phyloP scores from a whole-genome alignment of 768 basidiomycete species.

The Suillus subaureus region DNA sequence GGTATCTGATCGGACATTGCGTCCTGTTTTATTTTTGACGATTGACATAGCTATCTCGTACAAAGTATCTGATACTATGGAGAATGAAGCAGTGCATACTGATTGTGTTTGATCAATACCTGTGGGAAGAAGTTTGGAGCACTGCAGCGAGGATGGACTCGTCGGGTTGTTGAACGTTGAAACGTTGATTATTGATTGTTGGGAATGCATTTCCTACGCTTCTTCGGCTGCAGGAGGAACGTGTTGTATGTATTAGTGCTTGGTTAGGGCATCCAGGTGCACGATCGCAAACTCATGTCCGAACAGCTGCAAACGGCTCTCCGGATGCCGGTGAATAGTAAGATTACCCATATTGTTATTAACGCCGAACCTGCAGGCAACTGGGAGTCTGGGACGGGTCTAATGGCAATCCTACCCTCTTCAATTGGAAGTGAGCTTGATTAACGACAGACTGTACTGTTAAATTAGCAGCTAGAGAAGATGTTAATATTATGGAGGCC shows the following conservation, averaged over 20 bases:
- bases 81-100: background rate
- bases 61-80: too few species aligned
- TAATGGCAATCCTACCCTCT: background rate
- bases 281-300: background rate
- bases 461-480: background rate
- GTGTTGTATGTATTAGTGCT: background rate
- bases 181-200: background rate
- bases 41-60: background rate
- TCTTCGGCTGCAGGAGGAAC: background rate
- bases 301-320: background rate
- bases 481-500: background rate
- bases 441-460: background rate
- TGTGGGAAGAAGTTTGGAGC: background rate
- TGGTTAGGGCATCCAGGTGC: background rate
- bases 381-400: background rate
- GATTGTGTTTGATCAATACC: background rate
- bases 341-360: background rate
- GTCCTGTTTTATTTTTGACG: background rate
- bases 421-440: background rate
- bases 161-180: background rate
- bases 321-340: conserved; percentile 1
- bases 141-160: background rate
- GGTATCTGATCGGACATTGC: background rate
- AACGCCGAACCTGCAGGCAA: background rate
- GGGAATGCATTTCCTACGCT: background rate